Evolutionary conservation across 2,329 filamentous ascomycete genomes (phyloP), one percentile per base, ranked within the genome.

Genomic region (Camillea tinctor): DNA sequence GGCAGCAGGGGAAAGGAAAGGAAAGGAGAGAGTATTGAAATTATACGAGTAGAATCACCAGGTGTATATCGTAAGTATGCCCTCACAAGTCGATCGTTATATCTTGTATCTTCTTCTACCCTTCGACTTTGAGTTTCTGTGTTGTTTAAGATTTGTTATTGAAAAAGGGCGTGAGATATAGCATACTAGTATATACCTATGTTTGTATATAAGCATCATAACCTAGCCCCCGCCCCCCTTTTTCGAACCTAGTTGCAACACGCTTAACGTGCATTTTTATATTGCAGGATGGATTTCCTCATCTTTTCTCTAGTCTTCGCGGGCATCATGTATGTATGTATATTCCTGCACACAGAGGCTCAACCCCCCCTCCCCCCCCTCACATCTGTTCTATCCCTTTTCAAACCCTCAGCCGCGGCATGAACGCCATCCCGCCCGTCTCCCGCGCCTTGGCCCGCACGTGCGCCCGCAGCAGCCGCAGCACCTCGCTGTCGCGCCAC

Each of bases 401-500:
- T 60, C 54, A 64, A 24, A 50, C 52, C 61, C 65, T 60, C 67
- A 85, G 68, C 13, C 78, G 74, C 24, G 84, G 84, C 84, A 86
- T 86, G 61, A 86, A 86, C 0, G 77, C 82, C 82, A 86, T 84
- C 1, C 84, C 71, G 3, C 74, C 73, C 58, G 65, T 75, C 71
- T 76, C 83, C 69, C 82, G 87, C 40, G 79, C 84, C 58, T 86
- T 83, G 64, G 85, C 81, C 68, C 86, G 84, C 24, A 98, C 95
- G 79, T 99, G 95, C 68, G 84, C 81, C 73, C 94, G 83, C 74
- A 99, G 74, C 81, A 95, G 77, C 23, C 74, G 75, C 69, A 99
- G 77, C 57, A 97, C 86, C 79, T 93, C 88, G 66, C 91, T 96
- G 63, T 89, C 87, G 76, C 83, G 86, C 95, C 95, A 99, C 64